Conservation (phyloP, 768 basidiomycete species). For the Tricholoma sp. region DNA sequence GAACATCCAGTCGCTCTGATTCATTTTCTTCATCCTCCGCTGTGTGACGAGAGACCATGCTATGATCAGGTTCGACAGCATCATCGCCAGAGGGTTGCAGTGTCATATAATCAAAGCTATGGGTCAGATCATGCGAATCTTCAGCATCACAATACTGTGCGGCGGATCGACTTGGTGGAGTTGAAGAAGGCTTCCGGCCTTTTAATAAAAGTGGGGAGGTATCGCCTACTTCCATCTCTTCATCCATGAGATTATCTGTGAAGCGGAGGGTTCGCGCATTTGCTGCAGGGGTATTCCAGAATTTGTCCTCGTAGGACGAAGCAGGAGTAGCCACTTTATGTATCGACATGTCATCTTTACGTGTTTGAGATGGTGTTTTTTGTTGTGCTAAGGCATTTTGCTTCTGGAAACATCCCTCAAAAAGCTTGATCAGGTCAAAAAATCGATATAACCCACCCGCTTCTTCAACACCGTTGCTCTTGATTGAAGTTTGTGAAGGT, state of each 20-base stretch:
- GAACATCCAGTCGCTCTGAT: neutral
- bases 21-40: neutral
- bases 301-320: constrained; percentile 47
- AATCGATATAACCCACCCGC: constrained; percentile 25
- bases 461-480: constrained; percentile 34
- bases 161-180: neutral
- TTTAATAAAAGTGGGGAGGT: constrained; percentile 44
- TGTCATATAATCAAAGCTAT: neutral
- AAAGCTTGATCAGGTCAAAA: neutral
- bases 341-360: constrained; percentile 2
- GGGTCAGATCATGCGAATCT: neutral
- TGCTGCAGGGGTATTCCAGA: constrained; percentile 58
- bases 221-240: constrained; percentile 54
- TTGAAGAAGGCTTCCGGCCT: constrained; percentile 15
- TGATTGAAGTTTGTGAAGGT: constrained; percentile 32
- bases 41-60: neutral
- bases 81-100: neutral
- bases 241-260: constrained; percentile 58
- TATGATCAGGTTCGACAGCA: neutral
- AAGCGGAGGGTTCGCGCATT: constrained; percentile 58
- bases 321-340: constrained; percentile 12
- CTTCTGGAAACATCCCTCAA: neutral
- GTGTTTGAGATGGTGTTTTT: constrained; percentile 6
- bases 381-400: constrained; percentile 16
- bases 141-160: neutral